These are phyloP conservation scores for Alternaria sp. DNA, from an alignment of 2,329 filamentous ascomycete species.

Conservation along the genomic window DNA sequence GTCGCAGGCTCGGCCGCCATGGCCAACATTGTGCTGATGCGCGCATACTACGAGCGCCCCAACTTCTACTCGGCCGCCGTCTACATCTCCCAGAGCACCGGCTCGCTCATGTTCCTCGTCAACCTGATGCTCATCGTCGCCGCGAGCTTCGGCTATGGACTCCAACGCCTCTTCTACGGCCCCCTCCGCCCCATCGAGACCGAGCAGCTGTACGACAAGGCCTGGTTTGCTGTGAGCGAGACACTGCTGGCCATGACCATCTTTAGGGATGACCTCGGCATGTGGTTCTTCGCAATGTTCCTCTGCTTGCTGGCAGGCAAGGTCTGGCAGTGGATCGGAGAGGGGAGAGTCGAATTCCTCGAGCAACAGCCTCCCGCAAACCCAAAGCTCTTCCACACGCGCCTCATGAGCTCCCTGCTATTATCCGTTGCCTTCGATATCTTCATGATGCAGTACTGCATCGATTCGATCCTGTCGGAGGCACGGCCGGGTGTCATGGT, in stretches of 20 bases:
- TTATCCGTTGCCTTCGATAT: constrained; percentile 81
- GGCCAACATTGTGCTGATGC: constrained; percentile 81
- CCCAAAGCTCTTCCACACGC: constrained; percentile 83
- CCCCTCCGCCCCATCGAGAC: constrained; percentile 90
- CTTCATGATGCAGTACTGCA: constrained; percentile 79
- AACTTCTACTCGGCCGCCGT: constrained; percentile 99
- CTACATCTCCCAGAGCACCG: constrained; percentile 94
- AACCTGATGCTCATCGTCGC: constrained; percentile 87
- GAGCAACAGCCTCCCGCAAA: constrained; percentile 95
- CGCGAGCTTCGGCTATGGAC: constrained; percentile 79
- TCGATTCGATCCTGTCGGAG: constrained; percentile 82
- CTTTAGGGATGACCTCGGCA: constrained; percentile 92
- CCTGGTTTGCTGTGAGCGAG: constrained; percentile 97
- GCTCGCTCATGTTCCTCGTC: constrained; percentile 91
- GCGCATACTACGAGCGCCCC: constrained; percentile 90
- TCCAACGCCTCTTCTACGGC: constrained; percentile 91
- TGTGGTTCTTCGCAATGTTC: constrained; percentile 97
- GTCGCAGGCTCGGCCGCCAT: constrained; percentile 73
- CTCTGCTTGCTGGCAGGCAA: constrained; percentile 90
- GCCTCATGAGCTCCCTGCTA: constrained; percentile 78
- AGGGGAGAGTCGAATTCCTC: constrained; percentile 89
- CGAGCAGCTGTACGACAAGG: constrained; percentile 95
- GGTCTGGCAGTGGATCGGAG: constrained; percentile 98
- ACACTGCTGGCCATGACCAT: constrained; percentile 98
- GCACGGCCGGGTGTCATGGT: constrained; percentile 99